phyloP scores from a whole-genome alignment of 345 rosid genomes.

The Turritis glabra region DNA sequence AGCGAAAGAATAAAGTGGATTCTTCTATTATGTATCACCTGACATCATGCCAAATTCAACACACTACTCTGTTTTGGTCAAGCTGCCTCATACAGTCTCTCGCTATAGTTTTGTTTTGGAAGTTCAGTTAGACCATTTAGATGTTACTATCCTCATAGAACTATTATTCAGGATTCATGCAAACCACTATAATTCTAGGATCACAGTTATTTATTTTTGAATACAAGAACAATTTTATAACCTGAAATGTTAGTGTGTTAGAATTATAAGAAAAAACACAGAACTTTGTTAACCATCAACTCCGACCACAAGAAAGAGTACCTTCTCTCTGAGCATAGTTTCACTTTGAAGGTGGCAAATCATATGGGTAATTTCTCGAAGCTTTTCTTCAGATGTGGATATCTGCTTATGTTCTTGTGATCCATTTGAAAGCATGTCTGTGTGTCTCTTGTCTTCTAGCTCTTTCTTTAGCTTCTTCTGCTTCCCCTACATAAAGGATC shows the following conservation, averaged over 20 bases:
- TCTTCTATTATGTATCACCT: no score
- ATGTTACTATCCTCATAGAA: neutral
- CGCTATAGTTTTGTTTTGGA: neutral
- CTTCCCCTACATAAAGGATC: constrained; percentile 50
- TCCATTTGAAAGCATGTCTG: constrained; percentile 33
- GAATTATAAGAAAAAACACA: neutral
- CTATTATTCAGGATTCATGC: constrained; percentile 13
- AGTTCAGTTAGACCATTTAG: neutral
- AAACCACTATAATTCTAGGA: neutral
- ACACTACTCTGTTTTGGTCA: constrained; percentile 4
- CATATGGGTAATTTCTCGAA: constrained; percentile 54
- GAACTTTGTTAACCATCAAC: constrained; percentile 9
- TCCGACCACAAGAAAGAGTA: constrained; percentile 32
- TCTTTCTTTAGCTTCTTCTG: constrained; percentile 51
- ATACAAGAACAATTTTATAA: neutral
- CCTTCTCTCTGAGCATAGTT: constrained; percentile 62
- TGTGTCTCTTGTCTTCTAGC: constrained; percentile 50
- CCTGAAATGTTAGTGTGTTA: neutral
- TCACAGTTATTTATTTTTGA: neutral
- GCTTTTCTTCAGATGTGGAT: constrained; percentile 57
- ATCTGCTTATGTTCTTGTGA: constrained; percentile 38
- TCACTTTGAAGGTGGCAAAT: constrained; percentile 58
- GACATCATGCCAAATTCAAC: neutral
- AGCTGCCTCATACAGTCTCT: constrained; percentile 6
- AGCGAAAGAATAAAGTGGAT: neutral